Evolutionary conservation across 306 rosid genomes (phyloP), one percentile per base, ranked within the genome.

Genomic region (Prunus fruticosa): DNA sequence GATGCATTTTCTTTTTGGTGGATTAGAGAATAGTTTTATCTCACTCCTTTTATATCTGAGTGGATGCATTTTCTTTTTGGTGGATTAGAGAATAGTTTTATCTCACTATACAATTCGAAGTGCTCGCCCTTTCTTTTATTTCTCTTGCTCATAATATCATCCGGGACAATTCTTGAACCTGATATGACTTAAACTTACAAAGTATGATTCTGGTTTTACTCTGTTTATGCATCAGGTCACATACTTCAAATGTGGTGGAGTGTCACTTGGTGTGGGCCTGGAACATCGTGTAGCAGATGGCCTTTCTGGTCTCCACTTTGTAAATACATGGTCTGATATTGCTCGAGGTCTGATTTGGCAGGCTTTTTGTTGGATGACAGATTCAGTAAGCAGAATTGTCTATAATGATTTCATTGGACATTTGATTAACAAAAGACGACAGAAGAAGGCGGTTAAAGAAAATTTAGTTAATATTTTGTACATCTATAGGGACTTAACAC

Each of bases 161-260:
- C 38, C 38, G 0, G 27, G 38, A 4, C 34, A 30, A 30, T 30
- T 30, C 34, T 30, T 30, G 34, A 30, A 30, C 34, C 34, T 30
- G 34, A 34, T 34, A 34, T 34, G 38, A 34, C 38, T 34, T 34
- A 1, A 34, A 34, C 38, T 34, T 34, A 34, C 8, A n/a, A n/a
- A n/a, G n/a, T n/a, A n/a, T n/a, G n/a, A n/a, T n/a, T n/a, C n/a
- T n/a, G n/a, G n/a, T n/a, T n/a, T n/a, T n/a, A n/a, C n/a, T n/a
- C n/a, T n/a, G n/a, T n/a, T n/a, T n/a, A n/a, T n/a, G n/a, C n/a
- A 38, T 68, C 73, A 91, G 97, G 91, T 91, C 72, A 91, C 97
- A 6, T 41, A 79, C 76, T 91, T 91, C 67, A 89, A 89, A 81
- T 91, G 97, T 78, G 97, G 95, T 19, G 97, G 93, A 7, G 91